These are phyloP conservation scores for Serendipita sp. DNA, from an alignment of 768 basidiomycete species.

Conservation along the genomic window DNA sequence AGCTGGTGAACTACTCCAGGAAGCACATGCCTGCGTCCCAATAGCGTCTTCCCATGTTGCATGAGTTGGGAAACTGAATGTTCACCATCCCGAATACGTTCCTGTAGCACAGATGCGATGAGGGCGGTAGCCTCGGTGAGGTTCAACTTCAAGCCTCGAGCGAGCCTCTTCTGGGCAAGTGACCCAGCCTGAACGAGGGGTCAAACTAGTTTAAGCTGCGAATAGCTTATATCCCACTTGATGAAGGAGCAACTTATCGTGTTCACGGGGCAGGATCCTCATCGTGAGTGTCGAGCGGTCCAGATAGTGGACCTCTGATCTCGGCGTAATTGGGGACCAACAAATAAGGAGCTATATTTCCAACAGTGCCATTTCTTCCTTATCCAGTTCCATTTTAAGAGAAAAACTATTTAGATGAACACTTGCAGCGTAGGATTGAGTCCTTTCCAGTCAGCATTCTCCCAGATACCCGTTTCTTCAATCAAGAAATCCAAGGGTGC, in stretches of 20 bases:
- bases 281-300: slow-evolving; percentile 25
- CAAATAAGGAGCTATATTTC: too few relatives aligned
- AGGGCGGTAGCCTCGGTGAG: slow-evolving; percentile 76
- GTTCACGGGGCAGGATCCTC: slow-evolving; percentile 60
- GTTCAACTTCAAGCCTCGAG: slow-evolving; percentile 81
- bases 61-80: slow-evolving; percentile 82
- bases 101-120: slow-evolving; percentile 84
- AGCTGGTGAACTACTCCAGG: slow-evolving; percentile 59
- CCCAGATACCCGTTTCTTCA: slow-evolving; percentile 55
- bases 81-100: slow-evolving; percentile 80
- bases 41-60: slow-evolving; percentile 76
- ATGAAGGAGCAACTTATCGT: slow-evolving; percentile 58
- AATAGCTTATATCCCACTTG: slow-evolving; percentile 28
- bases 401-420: slow-evolving; percentile 36
- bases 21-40: slow-evolving; percentile 81
- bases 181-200: slow-evolving; percentile 45
- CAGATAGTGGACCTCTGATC: not conserved
- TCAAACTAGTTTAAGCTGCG: not conserved
- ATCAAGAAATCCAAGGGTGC: slow-evolving; percentile 54
- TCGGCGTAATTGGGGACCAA: not conserved
- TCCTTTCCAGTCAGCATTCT: slow-evolving; percentile 55
- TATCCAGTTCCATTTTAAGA: too few relatives aligned
- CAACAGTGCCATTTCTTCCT: too few relatives aligned
- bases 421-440: slow-evolving; percentile 66
- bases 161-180: slow-evolving; percentile 87